Conservation (phyloP, 306 rosid species). For the Luffa aegyptiaca region DNA sequence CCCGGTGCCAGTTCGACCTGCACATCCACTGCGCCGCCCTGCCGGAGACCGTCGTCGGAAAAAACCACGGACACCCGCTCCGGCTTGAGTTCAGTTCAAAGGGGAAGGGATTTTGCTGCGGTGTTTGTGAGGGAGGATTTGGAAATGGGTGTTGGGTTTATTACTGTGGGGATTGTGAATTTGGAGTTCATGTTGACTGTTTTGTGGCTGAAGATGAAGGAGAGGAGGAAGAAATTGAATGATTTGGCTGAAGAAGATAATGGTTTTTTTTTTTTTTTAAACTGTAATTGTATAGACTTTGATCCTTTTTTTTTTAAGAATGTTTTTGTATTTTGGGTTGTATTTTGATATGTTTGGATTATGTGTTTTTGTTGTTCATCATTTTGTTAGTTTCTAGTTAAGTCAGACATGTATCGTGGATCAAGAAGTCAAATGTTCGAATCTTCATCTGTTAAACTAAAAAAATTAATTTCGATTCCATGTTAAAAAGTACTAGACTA, state of each 20-base stretch:
- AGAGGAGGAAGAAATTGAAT: background rate
- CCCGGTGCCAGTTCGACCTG: conserved; percentile 13
- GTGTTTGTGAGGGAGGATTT: conserved; percentile 2
- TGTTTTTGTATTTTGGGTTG: background rate
- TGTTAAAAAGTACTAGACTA: too few relatives aligned
- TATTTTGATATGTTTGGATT: background rate
- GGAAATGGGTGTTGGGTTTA: conserved; percentile 5
- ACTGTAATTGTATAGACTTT: background rate
- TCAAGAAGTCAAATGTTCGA: too few relatives aligned
- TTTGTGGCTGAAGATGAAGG: background rate
- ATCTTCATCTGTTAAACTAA: too few relatives aligned
- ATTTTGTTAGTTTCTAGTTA: background rate
- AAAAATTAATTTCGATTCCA: too few relatives aligned
- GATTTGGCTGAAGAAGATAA: background rate
- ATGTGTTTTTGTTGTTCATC: background rate
- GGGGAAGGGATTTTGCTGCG: background rate
- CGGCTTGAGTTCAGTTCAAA: background rate
- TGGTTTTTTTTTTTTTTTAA: too few relatives aligned
- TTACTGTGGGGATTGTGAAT: conserved; percentile 8
- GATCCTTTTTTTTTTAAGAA: background rate
- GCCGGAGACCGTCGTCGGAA: background rate
- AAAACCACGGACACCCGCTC: conserved; percentile 3
- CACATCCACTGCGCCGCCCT: conserved; percentile 9
- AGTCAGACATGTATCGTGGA: too few relatives aligned
- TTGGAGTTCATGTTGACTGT: conserved; percentile 5